phyloP scores from a whole-genome alignment of 108 stramenopile genomes.

The Parietichytrium sp. region DNA sequence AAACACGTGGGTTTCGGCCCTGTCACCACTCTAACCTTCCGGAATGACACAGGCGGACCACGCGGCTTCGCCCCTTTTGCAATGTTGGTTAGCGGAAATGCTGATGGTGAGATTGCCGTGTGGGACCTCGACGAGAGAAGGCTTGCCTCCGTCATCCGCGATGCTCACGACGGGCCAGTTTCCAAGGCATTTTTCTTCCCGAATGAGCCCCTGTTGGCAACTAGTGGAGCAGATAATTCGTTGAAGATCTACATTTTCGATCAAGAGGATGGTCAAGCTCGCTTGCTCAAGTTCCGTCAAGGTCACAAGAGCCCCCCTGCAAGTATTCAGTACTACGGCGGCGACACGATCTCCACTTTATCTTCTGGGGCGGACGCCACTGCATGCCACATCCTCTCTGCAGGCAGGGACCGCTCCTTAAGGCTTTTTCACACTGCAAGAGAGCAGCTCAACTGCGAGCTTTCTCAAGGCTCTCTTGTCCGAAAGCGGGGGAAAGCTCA shows the following conservation, averaged over 20 bases:
- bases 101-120: conserved; percentile 47
- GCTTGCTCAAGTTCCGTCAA: conserved; percentile 46
- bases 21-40: conserved; percentile 51
- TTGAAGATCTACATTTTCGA: conserved; percentile 58
- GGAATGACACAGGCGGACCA: conserved; percentile 41
- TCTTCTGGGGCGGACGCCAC: conserved; percentile 49
- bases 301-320: conserved; percentile 39
- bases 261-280: conserved; percentile 49
- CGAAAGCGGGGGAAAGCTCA: conserved; percentile 38
- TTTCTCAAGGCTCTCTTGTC: conserved; percentile 47
- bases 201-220: conserved; percentile 51
- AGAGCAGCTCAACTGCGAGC: conserved; percentile 53
- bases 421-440: conserved; percentile 56
- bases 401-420: conserved; percentile 50
- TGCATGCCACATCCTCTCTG: conserved; percentile 14
- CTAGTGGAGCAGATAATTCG: conserved; percentile 54
- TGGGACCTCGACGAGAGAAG: conserved; percentile 60
- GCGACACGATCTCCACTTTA: conserved; percentile 49
- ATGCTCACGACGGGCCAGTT: conserved; percentile 29
- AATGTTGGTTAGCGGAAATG: conserved; percentile 49
- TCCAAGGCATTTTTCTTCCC: conserved; percentile 10
- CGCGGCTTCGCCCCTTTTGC: no score
- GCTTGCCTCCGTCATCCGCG: conserved; percentile 20
- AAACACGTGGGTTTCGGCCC: conserved; percentile 20
- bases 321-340: conserved; percentile 50